Conservation (phyloP, 192 early-diverging fungal genomes). For the Backusella liffmaniae region DNA sequence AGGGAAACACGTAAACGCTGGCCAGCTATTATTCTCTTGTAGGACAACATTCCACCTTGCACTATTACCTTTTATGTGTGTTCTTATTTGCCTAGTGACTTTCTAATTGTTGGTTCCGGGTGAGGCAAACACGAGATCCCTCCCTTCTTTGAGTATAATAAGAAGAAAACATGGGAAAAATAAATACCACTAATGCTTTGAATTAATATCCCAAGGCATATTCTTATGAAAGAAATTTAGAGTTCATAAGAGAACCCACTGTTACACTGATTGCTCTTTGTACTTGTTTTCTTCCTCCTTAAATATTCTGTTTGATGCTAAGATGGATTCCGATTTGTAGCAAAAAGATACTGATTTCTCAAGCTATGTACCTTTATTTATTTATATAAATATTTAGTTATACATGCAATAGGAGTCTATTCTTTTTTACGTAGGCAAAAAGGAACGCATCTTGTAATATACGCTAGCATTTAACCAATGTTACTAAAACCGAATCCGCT, state of each 20-base stretch:
- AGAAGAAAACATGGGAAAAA: background rate
- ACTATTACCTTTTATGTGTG: background rate
- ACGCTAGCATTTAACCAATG: background rate
- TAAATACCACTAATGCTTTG: background rate
- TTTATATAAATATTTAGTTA: background rate
- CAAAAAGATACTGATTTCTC: background rate
- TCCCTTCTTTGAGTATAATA: background rate
- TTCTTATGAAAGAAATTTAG: background rate
- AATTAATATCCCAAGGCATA: background rate
- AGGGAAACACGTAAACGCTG: background rate
- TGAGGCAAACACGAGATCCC: background rate
- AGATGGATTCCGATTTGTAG: background rate
- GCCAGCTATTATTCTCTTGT: background rate
- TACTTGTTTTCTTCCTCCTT: background rate
- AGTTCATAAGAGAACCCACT: background rate
- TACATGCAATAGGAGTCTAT: background rate
- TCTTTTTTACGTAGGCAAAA: background rate
- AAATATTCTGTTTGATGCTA: background rate
- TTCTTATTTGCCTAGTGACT: background rate
- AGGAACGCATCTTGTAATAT: background rate
- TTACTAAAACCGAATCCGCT: background rate
- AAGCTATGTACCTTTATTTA: background rate
- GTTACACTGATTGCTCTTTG: background rate
- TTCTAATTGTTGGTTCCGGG: background rate
- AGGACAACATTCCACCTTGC: background rate